phyloP scores from a whole-genome alignment of 2,329 filamentous ascomycete genomes.

The Didymella sp. region DNA sequence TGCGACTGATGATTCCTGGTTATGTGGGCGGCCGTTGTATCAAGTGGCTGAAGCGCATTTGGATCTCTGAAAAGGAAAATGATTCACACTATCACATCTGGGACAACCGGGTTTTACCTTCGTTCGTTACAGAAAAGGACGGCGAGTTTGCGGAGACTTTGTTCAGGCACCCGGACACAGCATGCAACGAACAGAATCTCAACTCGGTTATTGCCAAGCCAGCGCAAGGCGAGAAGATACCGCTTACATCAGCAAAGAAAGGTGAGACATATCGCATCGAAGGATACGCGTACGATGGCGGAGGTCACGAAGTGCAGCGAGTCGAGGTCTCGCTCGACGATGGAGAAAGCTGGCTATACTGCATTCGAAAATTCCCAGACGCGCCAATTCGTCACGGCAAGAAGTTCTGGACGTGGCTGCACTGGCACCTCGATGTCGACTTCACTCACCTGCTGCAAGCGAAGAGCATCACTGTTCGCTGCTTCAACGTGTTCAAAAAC shows the following conservation, averaged over 20 bases:
- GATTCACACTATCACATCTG: slow-evolving; percentile 61
- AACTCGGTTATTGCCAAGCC: slow-evolving; percentile 61
- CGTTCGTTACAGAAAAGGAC: slow-evolving; percentile 58
- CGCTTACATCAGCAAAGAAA: slow-evolving; percentile 47
- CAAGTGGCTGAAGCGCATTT: slow-evolving; percentile 62
- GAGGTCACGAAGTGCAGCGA: slow-evolving; percentile 57
- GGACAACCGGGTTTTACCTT: slow-evolving; percentile 63
- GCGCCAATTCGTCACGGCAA: slow-evolving; percentile 59
- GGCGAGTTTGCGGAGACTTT: slow-evolving; percentile 57
- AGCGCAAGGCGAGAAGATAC: slow-evolving; percentile 52
- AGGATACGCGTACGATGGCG: slow-evolving; percentile 61
- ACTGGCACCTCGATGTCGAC: slow-evolving; percentile 61
- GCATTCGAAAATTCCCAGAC: slow-evolving; percentile 58
- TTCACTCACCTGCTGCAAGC: slow-evolving; percentile 54
- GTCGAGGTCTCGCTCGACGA: slow-evolving; percentile 62
- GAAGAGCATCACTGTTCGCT: slow-evolving; percentile 55
- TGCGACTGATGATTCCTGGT: slow-evolving; percentile 58
- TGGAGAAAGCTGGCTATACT: slow-evolving; percentile 59
- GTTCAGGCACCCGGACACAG: slow-evolving; percentile 58
- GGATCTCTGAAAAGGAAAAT: slow-evolving; percentile 57
- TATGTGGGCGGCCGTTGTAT: slow-evolving; percentile 60
- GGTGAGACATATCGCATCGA: slow-evolving; percentile 55
- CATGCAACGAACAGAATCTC: slow-evolving; percentile 57
- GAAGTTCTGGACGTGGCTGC: slow-evolving; percentile 63
- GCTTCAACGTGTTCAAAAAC: slow-evolving; percentile 60